These are phyloP conservation scores for Pistacia atlantica DNA, from an alignment of 345 rosid species.

Conservation along the genomic window DNA sequence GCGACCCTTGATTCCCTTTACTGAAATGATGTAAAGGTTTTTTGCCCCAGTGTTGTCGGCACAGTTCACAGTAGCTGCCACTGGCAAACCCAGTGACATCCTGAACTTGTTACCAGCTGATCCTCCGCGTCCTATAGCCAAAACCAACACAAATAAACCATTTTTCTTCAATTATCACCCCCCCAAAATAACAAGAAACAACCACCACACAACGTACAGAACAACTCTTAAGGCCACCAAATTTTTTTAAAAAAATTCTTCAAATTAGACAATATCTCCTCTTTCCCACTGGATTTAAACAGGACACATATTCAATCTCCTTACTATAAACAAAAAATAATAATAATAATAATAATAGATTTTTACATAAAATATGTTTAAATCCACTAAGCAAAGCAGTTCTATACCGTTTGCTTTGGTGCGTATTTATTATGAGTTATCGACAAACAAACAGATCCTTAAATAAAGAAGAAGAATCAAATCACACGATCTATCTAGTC, in stretches of 20 bases:
- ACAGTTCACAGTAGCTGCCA: conserved; percentile 97
- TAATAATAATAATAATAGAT: no score
- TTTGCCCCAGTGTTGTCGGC: conserved; percentile 97
- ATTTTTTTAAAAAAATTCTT: no score
- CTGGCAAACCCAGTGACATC: conserved; percentile 98
- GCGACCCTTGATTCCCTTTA: conserved; percentile 92
- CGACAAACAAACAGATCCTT: not conserved
- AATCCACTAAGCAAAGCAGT: no score
- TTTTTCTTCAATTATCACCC: not conserved
- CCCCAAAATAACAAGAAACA: not conserved
- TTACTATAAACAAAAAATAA: no score
- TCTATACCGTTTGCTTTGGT: no score
- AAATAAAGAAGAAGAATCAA: not conserved
- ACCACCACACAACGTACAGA: not conserved
- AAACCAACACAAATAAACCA: not conserved
- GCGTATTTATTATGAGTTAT: no score
- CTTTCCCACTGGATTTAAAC: not conserved
- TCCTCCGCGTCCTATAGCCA: conserved; percentile 78
- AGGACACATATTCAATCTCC: no score
- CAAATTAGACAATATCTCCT: not conserved
- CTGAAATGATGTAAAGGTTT: conserved; percentile 93
- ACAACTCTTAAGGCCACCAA: not conserved
- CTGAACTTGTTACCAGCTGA: conserved; percentile 93
- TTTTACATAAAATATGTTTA: no score
- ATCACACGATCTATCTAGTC: not conserved